phyloP scores from a whole-genome alignment of 371 early-diverging fungal genomes.

The Choanephora cucurbitarum region DNA sequence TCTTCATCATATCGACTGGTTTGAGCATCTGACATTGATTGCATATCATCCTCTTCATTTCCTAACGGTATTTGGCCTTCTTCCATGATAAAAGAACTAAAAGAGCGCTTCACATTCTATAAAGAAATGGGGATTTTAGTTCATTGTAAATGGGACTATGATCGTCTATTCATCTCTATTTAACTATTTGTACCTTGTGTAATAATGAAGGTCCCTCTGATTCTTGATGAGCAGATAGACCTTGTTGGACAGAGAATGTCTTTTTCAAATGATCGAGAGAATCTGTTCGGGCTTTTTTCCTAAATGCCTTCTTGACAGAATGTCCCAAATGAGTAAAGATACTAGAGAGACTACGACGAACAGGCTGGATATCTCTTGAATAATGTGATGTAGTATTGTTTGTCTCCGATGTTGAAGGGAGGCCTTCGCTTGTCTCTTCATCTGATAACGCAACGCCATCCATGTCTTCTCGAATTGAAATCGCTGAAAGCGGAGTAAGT shows the following conservation, averaged over 20 bases:
- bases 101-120: not conserved
- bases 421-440: not conserved
- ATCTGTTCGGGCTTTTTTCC: constrained; percentile 11
- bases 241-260: constrained; percentile 16
- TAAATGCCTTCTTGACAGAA: constrained; percentile 17
- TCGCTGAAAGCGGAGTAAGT: not conserved
- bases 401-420: not conserved
- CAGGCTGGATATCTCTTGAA: constrained; percentile 5
- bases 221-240: not conserved
- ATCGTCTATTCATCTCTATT: too few species aligned
- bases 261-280: constrained; percentile 15
- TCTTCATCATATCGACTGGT: not conserved
- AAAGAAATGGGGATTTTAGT: not conserved
- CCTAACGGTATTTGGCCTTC: not conserved
- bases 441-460: not conserved
- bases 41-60: not conserved
- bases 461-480: constrained; percentile 2
- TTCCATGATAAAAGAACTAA: not conserved
- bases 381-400: not conserved
- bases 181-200: constrained; percentile 1
- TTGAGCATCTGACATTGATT: not conserved
- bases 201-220: not conserved
- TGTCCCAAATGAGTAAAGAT: constrained; percentile 15
- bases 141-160: too few species aligned
- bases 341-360: constrained; percentile 16